Evolutionary conservation across 352 stramenopile genomes (phyloP), one percentile per base, ranked within the genome.

Genomic region (Pythium volutum): DNA sequence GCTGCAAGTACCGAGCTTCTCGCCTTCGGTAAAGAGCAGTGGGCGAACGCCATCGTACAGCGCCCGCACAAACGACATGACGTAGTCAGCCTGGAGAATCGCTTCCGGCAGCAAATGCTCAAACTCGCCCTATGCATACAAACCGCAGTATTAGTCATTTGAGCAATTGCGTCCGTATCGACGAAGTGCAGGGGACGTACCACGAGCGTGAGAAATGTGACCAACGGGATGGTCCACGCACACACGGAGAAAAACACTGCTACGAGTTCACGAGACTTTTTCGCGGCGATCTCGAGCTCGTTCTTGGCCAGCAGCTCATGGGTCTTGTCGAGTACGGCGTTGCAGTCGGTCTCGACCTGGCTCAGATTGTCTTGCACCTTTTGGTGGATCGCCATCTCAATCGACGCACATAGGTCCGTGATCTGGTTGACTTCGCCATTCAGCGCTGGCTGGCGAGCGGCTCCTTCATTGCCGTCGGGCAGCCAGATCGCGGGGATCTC

Each of bases 311-410:
- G 52, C 48, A 76, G 59, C 53, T 59, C 51, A 2, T 65, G 55
- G 1, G 74, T 82, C 15, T 69, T 67, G 22, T 64, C 53, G 0
- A 72, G 51, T 20, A 82, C 65, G 2, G 53, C 55, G 11, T 80
- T 45, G 59, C 70, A 79, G 39, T 79, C 71, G 20, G 66, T 64
- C 58, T 87, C 76, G 7, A 87, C 66, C 42, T 85, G 73, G 58
- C 72, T 80, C 36, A 87, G 50, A 49, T 87, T 87, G 59, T 87
- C 74, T 52, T 84, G 76, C 43, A 87, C 77, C 62, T 87, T 87
- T 55, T 87, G 74, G 53, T 87, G 76, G 59, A 87, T 84, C 22
- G 77, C 67, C 64, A 82, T 71, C 50, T 76, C 71, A 47, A 82
- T 81, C n/a, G 61, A 50, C 6, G 66, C 66, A 38, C 64, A 79